A percentile compares a stretch with the other conserved stretches of the same genome.
These are phyloP conservation scores for Geotrichum phurueaensis DNA, from an alignment of 1,139 yeast genomes.

Conservation along the genomic window DNA sequence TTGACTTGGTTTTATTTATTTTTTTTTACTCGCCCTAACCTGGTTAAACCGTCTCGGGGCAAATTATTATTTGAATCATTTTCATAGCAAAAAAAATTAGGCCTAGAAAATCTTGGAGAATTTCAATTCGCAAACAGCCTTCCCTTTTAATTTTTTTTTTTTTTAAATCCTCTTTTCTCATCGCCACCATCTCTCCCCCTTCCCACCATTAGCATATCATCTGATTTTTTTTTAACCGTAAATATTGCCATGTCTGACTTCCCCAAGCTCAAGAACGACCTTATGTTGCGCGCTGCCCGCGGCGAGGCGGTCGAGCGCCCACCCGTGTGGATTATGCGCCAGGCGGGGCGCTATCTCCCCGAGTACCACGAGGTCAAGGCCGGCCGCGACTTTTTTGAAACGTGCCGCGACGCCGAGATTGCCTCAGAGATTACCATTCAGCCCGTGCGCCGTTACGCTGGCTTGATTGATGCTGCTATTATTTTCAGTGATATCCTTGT, in stretches of 20 bases:
- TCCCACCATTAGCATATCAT: background rate
- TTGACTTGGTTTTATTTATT: no score
- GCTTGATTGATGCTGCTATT: slow-evolving; percentile 91
- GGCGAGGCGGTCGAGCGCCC: slow-evolving; percentile 90
- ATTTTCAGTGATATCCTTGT: slow-evolving; percentile 93
- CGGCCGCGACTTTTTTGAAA: slow-evolving; percentile 82
- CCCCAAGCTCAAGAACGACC: slow-evolving; percentile 65
- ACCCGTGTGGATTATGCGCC: slow-evolving; percentile 97
- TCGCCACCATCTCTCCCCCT: background rate
- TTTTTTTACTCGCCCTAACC: background rate
- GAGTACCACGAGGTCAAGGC: slow-evolving; percentile 90
- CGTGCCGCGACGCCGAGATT: slow-evolving; percentile 87
- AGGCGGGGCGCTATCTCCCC: slow-evolving; percentile 63
- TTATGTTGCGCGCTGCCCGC: slow-evolving; percentile 79
- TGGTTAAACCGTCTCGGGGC: background rate
- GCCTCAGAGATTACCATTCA: slow-evolving; percentile 94
- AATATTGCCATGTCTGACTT: slow-evolving; percentile 17
- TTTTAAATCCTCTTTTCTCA: background rate
- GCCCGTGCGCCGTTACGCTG: slow-evolving; percentile 85
- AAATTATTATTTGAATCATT: no score
- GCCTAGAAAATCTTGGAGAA: background rate
- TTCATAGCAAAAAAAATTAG: background rate
- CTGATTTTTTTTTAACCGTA: background rate
- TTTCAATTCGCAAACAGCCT: background rate
- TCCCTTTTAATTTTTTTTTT: background rate